phyloP scores from a whole-genome alignment of 1,284 basidiomycete species.

The Boletus sp. region DNA sequence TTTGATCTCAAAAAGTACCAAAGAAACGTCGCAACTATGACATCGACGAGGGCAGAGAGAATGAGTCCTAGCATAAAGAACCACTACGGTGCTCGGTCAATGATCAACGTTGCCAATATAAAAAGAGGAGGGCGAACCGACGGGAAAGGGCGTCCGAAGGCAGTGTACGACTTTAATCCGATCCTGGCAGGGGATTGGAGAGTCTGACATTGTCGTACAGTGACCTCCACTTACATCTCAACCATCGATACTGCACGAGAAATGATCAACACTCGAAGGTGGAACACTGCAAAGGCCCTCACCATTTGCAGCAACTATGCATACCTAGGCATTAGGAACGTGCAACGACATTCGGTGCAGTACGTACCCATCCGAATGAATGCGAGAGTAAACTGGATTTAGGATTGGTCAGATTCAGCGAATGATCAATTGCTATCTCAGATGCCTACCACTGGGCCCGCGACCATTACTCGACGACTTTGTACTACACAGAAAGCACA shows the following conservation, averaged over 20 bases:
- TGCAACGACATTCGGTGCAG: background rate
- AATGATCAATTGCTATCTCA: background rate
- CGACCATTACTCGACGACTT: slow-evolving; percentile 11
- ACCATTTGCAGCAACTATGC: slow-evolving; percentile 25
- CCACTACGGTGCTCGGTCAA: slow-evolving; percentile 37
- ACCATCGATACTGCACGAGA: slow-evolving; percentile 14
- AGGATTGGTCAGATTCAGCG: background rate
- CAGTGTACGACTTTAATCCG: slow-evolving; percentile 9
- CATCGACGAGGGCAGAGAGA: slow-evolving; percentile 46
- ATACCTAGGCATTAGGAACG: background rate
- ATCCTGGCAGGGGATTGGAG: slow-evolving; percentile 10
- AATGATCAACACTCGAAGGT: background rate
- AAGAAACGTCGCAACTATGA: slow-evolving; percentile 47
- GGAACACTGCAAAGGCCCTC: background rate
- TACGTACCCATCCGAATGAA: slow-evolving; percentile 21
- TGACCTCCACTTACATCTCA: slow-evolving; percentile 21
- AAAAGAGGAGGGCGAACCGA: slow-evolving; percentile 5
- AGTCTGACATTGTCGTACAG: background rate
- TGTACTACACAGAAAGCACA: slow-evolving; percentile 15
- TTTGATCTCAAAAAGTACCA: slow-evolving; percentile 43
- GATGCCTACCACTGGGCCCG: slow-evolving; percentile 19
- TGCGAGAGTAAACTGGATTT: slow-evolving; percentile 13
- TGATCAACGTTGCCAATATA: background rate
- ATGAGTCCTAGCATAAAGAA: slow-evolving; percentile 51
- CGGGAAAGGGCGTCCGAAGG: slow-evolving; percentile 16